Conservation (phyloP, 2,329 filamentous ascomycete genomes). For the Bipolaris gigantea region DNA sequence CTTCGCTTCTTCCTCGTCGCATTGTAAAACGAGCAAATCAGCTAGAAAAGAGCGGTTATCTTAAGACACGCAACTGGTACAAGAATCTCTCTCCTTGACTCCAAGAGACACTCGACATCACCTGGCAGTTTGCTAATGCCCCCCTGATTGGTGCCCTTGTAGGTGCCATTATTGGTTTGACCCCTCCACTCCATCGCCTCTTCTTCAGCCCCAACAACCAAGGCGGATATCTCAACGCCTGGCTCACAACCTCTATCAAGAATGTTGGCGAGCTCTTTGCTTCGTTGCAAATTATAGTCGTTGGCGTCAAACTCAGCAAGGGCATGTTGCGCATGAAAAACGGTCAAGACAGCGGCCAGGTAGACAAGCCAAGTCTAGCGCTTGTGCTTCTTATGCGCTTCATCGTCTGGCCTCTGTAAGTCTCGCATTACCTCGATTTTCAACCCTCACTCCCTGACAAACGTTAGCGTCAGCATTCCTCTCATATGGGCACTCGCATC, state of each 20-base stretch:
- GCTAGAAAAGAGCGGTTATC: constrained; percentile 39
- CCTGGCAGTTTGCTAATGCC: constrained; percentile 61
- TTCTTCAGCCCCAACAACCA: constrained; percentile 63
- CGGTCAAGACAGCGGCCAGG: constrained; percentile 45
- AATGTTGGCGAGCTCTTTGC: constrained; percentile 68
- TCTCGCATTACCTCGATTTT: background rate
- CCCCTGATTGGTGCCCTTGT: constrained; percentile 63
- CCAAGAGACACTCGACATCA: constrained; percentile 47
- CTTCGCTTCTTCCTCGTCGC: constrained; percentile 54
- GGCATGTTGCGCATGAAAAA: constrained; percentile 54
- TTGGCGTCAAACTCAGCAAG: constrained; percentile 65
- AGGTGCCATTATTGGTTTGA: constrained; percentile 62
- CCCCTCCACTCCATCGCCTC: constrained; percentile 60
- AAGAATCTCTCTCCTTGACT: constrained; percentile 42
- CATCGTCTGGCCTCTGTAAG: constrained; percentile 59
- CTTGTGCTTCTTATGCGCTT: constrained; percentile 62
- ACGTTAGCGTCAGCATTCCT: constrained; percentile 51
- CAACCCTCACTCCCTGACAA: constrained; percentile 4
- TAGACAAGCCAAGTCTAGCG: constrained; percentile 55
- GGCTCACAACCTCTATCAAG: constrained; percentile 64
- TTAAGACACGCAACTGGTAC: constrained; percentile 40
- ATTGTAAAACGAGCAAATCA: constrained; percentile 34
- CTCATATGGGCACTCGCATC: constrained; percentile 59
- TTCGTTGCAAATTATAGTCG: constrained; percentile 65
- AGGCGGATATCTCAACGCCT: constrained; percentile 67